phyloP scores from a whole-genome alignment of 2,329 filamentous ascomycete genomes.

The Clarireedia homoeocarpa region DNA sequence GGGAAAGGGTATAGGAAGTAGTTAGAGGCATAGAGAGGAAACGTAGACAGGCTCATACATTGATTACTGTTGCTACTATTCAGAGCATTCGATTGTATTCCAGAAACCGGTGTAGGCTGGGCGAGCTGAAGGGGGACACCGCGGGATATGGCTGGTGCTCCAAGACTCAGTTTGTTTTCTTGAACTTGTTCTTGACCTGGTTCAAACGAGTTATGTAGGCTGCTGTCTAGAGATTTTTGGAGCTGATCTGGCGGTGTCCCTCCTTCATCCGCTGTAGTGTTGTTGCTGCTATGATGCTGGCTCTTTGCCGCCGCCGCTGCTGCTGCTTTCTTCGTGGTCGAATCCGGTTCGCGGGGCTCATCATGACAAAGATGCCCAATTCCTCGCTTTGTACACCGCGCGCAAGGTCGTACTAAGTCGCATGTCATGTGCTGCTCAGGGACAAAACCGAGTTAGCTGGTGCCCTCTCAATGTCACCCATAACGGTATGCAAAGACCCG shows the following conservation, averaged over 20 bases:
- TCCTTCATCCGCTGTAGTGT: constrained; percentile 48
- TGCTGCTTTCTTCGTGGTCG: constrained; percentile 56
- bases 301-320: constrained; percentile 55
- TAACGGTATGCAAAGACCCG: constrained; percentile 25
- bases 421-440: constrained; percentile 75
- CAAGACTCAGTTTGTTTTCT: constrained; percentile 33
- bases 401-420: constrained; percentile 78
- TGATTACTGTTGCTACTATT: constrained; percentile 60
- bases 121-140: constrained; percentile 58
- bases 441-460: constrained; percentile 29
- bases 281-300: constrained; percentile 40
- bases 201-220: constrained; percentile 48
- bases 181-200: constrained; percentile 42
- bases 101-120: constrained; percentile 61
- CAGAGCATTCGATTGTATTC: constrained; percentile 54
- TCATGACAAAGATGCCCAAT: constrained; percentile 98
- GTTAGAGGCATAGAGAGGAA: not conserved
- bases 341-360: constrained; percentile 77
- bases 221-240: constrained; percentile 36
- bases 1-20: not conserved
- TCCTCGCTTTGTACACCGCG: constrained; percentile 94
- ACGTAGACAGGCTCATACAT: constrained; percentile 47
- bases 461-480: constrained; percentile 27
- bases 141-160: constrained; percentile 32
- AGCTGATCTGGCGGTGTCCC: constrained; percentile 45